Conservation (phyloP, 345 rosid species). For the Eucalyptus guilfoylei region DNA sequence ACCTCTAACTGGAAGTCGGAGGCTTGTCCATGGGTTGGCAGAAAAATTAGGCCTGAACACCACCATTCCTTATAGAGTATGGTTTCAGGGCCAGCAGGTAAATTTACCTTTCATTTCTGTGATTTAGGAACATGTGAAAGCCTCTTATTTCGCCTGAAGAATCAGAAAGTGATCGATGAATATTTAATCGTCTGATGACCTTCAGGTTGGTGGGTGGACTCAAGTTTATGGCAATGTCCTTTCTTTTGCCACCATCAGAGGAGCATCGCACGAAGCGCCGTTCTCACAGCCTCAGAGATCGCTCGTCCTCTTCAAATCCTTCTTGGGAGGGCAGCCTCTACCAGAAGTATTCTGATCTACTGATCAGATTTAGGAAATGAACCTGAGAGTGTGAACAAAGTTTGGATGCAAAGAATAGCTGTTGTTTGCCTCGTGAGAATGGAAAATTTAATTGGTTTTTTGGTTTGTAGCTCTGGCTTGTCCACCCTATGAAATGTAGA, state of each 20-base stretch:
- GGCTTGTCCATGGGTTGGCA: slow-evolving; percentile 48
- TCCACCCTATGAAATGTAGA: neutral
- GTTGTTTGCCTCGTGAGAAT: neutral
- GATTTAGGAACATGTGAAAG: neutral
- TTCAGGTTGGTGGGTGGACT: slow-evolving; percentile 98
- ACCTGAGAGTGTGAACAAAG: neutral
- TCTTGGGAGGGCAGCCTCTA: slow-evolving; percentile 45
- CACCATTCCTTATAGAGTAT: slow-evolving; percentile 64
- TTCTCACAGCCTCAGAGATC: slow-evolving; percentile 96
- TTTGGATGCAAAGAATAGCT: slow-evolving; percentile 11
- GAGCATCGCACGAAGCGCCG: slow-evolving; percentile 95
- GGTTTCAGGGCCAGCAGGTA: slow-evolving; percentile 94
- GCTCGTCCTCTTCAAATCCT: slow-evolving; percentile 68
- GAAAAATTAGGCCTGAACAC: slow-evolving; percentile 43
- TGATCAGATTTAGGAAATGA: neutral
- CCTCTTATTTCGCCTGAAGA: neutral
- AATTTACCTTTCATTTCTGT: neutral
- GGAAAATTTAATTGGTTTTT: slow-evolving; percentile 7
- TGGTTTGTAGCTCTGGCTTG: neutral
- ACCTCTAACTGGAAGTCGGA: slow-evolving; percentile 81
- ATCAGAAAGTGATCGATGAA: neutral
- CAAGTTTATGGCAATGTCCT: slow-evolving; percentile 72
- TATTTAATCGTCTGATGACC: neutral
- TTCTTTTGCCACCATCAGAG: slow-evolving; percentile 93
- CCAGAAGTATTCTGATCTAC: slow-evolving; percentile 55